phyloP scores from a whole-genome alignment of 495 filamentous ascomycete species.

The Cercophora samala region DNA sequence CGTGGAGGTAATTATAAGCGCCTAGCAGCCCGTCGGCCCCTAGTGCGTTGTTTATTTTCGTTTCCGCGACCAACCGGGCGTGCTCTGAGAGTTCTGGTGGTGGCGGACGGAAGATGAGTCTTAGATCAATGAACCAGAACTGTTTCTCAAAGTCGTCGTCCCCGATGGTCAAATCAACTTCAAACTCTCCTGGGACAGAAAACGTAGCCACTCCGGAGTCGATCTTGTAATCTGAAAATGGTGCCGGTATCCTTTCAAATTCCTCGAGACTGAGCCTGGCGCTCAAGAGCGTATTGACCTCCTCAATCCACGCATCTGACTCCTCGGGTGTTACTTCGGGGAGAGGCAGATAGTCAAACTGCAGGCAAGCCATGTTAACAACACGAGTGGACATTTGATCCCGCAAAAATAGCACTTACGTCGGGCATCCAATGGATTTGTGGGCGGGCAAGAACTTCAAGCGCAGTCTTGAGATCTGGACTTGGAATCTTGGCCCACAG shows the following conservation, averaged over 20 bases:
- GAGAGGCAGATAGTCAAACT: slow-evolving; percentile 73
- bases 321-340: slow-evolving; percentile 63
- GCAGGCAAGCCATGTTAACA: slow-evolving; percentile 20
- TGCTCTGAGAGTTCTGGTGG: slow-evolving; percentile 55
- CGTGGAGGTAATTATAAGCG: slow-evolving; percentile 81
- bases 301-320: slow-evolving; percentile 64
- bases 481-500: slow-evolving; percentile 66
- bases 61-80: slow-evolving; percentile 62
- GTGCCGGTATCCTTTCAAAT: slow-evolving; percentile 66
- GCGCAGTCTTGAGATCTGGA: slow-evolving; percentile 85
- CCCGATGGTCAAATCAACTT: slow-evolving; percentile 84
- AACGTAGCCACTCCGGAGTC: slow-evolving; percentile 83
- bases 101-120: slow-evolving; percentile 74
- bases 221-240: slow-evolving; percentile 71
- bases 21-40: slow-evolving; percentile 62
- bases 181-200: slow-evolving; percentile 76
- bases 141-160: slow-evolving; percentile 75
- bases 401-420: slow-evolving; percentile 36
- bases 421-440: slow-evolving; percentile 73
- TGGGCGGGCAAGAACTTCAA: slow-evolving; percentile 76
- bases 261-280: slow-evolving; percentile 78
- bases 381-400: background rate
- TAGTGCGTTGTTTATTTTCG: slow-evolving; percentile 65
- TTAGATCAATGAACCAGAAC: slow-evolving; percentile 90
- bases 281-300: slow-evolving; percentile 77